phyloP scores from a whole-genome alignment of 1,139 yeast genomes.

The Arxiozyma heterogenica region DNA sequence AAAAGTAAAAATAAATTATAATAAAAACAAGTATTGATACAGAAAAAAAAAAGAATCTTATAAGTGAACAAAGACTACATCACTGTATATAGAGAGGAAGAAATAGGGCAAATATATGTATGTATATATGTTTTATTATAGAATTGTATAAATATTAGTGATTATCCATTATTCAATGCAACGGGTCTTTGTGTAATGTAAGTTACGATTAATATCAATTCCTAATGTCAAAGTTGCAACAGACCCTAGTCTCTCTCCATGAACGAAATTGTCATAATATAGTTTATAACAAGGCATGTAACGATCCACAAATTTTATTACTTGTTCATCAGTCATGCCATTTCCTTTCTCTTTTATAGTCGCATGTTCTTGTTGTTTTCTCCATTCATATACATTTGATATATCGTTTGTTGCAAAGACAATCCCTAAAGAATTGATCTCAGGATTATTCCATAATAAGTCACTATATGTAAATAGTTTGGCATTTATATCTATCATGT shows the following conservation, averaged over 20 bases:
- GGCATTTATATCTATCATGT: conserved; percentile 41
- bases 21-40: background rate
- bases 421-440: conserved; percentile 50
- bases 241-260: conserved; percentile 21
- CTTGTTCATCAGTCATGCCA: conserved; percentile 77
- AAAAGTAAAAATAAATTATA: background rate
- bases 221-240: conserved; percentile 25
- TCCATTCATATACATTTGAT: conserved; percentile 66
- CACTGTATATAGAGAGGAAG: background rate
- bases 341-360: conserved; percentile 45
- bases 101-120: background rate
- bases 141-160: background rate
- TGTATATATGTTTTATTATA: background rate
- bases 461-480: conserved; percentile 41
- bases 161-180: conserved; percentile 10
- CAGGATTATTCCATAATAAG: conserved; percentile 58
- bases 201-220: conserved; percentile 18
- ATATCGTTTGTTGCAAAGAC: conserved; percentile 51
- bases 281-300: conserved; percentile 81
- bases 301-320: conserved; percentile 58
- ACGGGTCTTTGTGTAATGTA: conserved; percentile 12
- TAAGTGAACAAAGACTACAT: no score
- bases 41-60: no score
- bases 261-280: conserved; percentile 44
- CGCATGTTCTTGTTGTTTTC: conserved; percentile 74